These are phyloP conservation scores for Parathielavia hyrcaniae DNA, from an alignment of 495 filamentous ascomycete species.

Conservation along the genomic window DNA sequence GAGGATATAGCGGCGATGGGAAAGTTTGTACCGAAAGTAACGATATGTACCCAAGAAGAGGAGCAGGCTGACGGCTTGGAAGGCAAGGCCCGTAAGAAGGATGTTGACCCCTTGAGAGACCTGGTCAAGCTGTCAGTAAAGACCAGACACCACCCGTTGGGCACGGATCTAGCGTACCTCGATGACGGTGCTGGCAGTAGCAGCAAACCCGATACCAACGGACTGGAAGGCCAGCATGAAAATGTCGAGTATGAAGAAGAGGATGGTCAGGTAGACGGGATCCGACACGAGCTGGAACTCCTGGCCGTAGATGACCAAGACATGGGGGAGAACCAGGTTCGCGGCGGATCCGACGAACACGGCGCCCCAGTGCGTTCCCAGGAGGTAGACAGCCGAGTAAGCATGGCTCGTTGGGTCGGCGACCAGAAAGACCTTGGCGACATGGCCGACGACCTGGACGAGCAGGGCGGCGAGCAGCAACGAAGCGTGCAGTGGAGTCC, in stretches of 20 bases:
- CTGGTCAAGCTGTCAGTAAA: constrained; percentile 26
- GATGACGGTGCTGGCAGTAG: constrained; percentile 1
- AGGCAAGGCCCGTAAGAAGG: constrained; percentile 33
- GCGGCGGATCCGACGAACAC: constrained; percentile 35
- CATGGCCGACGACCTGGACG: constrained; percentile 38
- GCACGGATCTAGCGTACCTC: constrained; percentile 21
- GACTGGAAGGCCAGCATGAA: constrained; percentile 35
- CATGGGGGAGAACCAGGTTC: constrained; percentile 34
- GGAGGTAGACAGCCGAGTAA: constrained; percentile 34
- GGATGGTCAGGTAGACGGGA: constrained; percentile 29
- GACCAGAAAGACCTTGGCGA: constrained; percentile 35
- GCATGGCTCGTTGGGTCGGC: constrained; percentile 23
- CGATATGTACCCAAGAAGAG: constrained; percentile 31
- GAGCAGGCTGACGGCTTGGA: constrained; percentile 34
- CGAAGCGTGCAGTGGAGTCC: constrained; percentile 30
- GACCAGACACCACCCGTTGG: not conserved
- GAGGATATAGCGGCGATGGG: constrained; percentile 28
- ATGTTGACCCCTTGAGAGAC: constrained; percentile 29
- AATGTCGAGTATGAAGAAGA: constrained; percentile 31
- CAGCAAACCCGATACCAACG: constrained; percentile 29
- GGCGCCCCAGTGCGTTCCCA: constrained; percentile 38
- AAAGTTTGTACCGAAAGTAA: constrained; percentile 30
- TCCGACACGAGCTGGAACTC: constrained; percentile 27
- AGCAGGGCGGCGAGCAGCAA: constrained; percentile 32
- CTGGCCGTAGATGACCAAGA: constrained; percentile 38